A percentile compares a stretch with the other conserved stretches of the same genome.
Evolutionary conservation across 2,329 filamentous ascomycete genomes (phyloP).

Genomic region (Alternaria rosae): DNA sequence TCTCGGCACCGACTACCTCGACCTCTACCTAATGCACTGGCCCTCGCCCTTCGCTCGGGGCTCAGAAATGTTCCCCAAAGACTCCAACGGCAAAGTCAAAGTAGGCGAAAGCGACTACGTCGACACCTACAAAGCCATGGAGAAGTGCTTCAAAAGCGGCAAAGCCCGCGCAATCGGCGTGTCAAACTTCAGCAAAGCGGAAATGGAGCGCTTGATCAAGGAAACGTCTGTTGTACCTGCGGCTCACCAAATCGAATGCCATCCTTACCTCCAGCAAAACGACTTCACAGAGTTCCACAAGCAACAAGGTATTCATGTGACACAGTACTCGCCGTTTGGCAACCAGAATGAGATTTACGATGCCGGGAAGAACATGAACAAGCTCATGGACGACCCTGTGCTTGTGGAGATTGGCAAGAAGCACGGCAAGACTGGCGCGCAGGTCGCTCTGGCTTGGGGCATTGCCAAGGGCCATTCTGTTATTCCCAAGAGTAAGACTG

Average conservation of each 20-base stretch:
- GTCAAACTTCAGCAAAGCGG: conserved; percentile 45
- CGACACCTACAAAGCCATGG: conserved; percentile 52
- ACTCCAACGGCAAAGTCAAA: conserved; percentile 38
- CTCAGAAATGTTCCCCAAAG: conserved; percentile 65
- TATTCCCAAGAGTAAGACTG: conserved; percentile 47
- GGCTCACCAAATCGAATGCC: conserved; percentile 42
- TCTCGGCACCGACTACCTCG: conserved; percentile 86
- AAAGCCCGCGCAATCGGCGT: conserved; percentile 44
- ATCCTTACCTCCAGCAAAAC: conserved; percentile 42
- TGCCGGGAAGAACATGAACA: conserved; percentile 36
- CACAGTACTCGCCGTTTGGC: conserved; percentile 46
- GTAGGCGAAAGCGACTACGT: conserved; percentile 37
- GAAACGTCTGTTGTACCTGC: conserved; percentile 38
- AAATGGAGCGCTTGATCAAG: conserved; percentile 62
- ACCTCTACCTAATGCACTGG: conserved; percentile 81
- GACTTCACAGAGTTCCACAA: conserved; percentile 37
- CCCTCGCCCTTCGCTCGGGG: conserved; percentile 82
- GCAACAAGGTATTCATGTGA: conserved; percentile 42
- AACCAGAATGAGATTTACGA: conserved; percentile 47
- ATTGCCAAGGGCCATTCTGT: conserved; percentile 65
- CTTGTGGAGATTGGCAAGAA: conserved; percentile 72
- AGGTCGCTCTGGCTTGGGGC: conserved; percentile 86
- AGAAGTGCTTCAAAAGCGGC: conserved; percentile 43
- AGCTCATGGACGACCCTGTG: conserved; percentile 61
- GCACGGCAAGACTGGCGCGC: conserved; percentile 75